Evolutionary conservation across 75 land plant genomes (phyloP), one percentile per base, ranked within the genome.

Genomic region (Selaginella moellendorffii): DNA sequence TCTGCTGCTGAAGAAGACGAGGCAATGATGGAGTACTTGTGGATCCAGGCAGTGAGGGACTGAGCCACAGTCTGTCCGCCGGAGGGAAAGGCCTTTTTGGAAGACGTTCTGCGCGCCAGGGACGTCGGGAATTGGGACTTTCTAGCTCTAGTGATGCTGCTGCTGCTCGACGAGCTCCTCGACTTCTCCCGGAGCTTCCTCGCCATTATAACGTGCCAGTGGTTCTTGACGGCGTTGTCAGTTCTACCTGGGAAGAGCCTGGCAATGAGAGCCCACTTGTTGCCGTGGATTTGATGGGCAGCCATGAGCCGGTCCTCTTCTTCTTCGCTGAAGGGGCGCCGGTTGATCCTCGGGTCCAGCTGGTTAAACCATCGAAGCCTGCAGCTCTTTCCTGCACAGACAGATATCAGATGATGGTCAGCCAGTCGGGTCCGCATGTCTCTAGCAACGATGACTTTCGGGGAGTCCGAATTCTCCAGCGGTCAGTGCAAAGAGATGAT

Each of bases 301-400:
- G 74, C 74, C 54, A 83, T 46, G 21, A 83, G 80, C 63, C 66
- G 65, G 24, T 77, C 84, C 36, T 83, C 85, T 52, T 83, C 85
- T 10, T 83, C 84, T 54, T 81, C 84, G 2, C 59, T 83, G 69
- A 74, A 83, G 0, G 85, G 80, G 9, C 72, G 64, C 26, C 81
- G 52, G 73, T 83, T 81, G 61, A 83, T 83, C 64, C 84, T 68
- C 20, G 85, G 84, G 36, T 83, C 85, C 61, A 83, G 66, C 66
- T 83, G 84, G 62, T 83, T 83, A 62, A 77, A 83, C 85, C 85
- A 83, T 31, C 85, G 52, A 66, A 80, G 29, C 52, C 79, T 69
- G 54, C 82, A 74, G 14, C 46, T 36, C 46, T 36, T 36, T 36
- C 46, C 46, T 36, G 46, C 46, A 36, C n/a, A n/a, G n/a, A n/a